phyloP scores from a whole-genome alignment of 2,329 filamentous ascomycete species.

The Zymoseptoria passerinii region DNA sequence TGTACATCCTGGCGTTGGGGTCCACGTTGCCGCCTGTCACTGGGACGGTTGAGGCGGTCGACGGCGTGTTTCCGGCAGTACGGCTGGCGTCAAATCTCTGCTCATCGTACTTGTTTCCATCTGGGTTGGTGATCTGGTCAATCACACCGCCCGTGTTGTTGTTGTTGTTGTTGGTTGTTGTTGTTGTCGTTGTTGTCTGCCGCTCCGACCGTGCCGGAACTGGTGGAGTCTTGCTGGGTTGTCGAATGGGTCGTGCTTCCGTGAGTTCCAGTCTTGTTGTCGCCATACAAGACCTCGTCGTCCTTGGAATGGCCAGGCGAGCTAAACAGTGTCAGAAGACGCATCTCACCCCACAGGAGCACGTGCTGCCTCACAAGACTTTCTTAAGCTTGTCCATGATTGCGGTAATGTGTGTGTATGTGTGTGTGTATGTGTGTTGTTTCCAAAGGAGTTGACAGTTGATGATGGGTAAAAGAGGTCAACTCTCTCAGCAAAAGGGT shows the following conservation, averaged over 20 bases:
- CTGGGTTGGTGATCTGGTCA: slow-evolving; percentile 12
- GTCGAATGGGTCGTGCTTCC: slow-evolving; percentile 5
- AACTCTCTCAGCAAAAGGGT: not conserved
- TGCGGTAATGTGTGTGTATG: not conserved
- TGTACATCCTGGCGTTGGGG: slow-evolving; percentile 7
- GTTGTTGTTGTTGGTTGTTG: slow-evolving; percentile 8
- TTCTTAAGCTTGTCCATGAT: slow-evolving; percentile 40
- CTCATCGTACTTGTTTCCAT: slow-evolving; percentile 19
- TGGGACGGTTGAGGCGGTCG: not conserved
- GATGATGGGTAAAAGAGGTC: not conserved
- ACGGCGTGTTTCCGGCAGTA: not conserved
- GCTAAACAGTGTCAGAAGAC: slow-evolving; percentile 11
- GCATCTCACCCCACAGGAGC: not conserved
- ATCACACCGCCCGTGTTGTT: slow-evolving; percentile 3
- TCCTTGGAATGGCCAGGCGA: slow-evolving; percentile 29
- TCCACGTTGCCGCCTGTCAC: not conserved
- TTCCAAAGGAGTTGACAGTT: not conserved
- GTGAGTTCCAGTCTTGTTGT: slow-evolving; percentile 8
- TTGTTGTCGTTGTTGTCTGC: slow-evolving; percentile 8
- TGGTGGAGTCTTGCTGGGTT: slow-evolving; percentile 3
- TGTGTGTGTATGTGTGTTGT: not conserved
- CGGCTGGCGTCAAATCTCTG: slow-evolving; percentile 10
- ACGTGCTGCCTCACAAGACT: slow-evolving; percentile 30
- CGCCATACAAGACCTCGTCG: slow-evolving; percentile 30
- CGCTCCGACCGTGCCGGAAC: slow-evolving; percentile 5